phyloP scores from a whole-genome alignment of 805 yeast species.

The Kluyveromyces starmeri region DNA sequence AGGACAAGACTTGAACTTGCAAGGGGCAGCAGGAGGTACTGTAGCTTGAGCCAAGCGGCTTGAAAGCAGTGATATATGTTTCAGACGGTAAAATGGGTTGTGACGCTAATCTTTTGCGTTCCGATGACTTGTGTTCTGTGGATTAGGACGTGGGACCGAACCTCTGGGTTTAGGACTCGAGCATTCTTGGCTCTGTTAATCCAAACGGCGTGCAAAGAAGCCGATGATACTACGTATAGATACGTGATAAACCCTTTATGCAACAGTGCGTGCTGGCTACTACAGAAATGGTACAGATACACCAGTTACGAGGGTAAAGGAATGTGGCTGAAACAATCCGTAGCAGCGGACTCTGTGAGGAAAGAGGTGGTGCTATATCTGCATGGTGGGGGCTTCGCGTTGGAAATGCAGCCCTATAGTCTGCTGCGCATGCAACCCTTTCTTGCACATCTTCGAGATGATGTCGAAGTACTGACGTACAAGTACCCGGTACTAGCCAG shows the following conservation, averaged over 20 bases:
- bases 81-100: too few relatives aligned
- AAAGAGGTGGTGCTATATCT: conserved; percentile 8
- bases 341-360: not conserved
- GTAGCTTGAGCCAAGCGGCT: too few relatives aligned
- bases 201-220: not conserved
- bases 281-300: not conserved
- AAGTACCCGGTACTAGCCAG: conserved; percentile 12
- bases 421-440: conserved; percentile 11
- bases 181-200: not conserved
- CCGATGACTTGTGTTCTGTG: not conserved
- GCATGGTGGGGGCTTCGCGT: conserved; percentile 25
- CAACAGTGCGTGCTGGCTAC: not conserved
- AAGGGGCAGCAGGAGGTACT: too few relatives aligned
- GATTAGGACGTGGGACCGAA: not conserved
- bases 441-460: conserved; percentile 4
- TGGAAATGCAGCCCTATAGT: conserved; percentile 10
- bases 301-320: not conserved
- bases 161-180: not conserved
- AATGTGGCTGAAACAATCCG: not conserved
- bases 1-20: too few relatives aligned
- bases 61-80: too few relatives aligned
- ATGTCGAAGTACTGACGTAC: conserved; percentile 10
- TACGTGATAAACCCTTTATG: not conserved
- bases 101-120: not conserved
- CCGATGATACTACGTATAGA: not conserved